Base-by-base conservation (phyloP, 139 green algal genomes). In the Picochlorum sp. region DNA sequence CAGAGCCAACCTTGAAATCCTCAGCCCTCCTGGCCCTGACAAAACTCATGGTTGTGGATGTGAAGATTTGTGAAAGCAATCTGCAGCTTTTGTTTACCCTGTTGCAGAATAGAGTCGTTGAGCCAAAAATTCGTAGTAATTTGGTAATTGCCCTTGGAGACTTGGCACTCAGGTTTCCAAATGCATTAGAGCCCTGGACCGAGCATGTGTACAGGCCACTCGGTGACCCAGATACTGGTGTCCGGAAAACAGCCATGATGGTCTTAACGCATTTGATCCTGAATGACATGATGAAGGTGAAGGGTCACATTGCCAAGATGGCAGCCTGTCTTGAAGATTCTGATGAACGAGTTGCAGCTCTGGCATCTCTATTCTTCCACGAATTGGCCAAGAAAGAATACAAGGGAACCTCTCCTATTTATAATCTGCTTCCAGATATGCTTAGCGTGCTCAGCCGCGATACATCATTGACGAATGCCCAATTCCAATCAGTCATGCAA, bases 261-360 rank as follows among this genome's bases (percentile, higher is more conserved):
- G 88, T 96, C 56, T 77, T 98, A 64, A 84, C 80, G 8, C 92
- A 98, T 82, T 82, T 98, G 10, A 91, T 97, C 66, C 77, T 97
- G 57, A 92, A 94, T 63, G 90, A 97, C 79, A 95, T 96, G 88
- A 87, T 96, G 74, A 98, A 96, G 79, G 87, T 94, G 41, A 95
- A 95, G 74, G 89, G 92, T 9, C 78, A 96, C 77, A 91, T 97
- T 64, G 78, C 80, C 13, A 62, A 76, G 18, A 77, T 97, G 74
- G 90, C 90, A 15, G 32, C 85, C 34, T 85, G 85, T 69, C 77
- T 97, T 62, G 75, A 77, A 66, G 87, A 94, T 57, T 23, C 34
- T 0, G 76, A 90, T 18, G 28, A 54, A 2, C 72, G 77, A 61
- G 83, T 89, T 41, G 49, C 61, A 4, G 71, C 65, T 16, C 76